phyloP scores from a whole-genome alignment of 148 eudicot species.

The Fagopyrum homotropicum region DNA sequence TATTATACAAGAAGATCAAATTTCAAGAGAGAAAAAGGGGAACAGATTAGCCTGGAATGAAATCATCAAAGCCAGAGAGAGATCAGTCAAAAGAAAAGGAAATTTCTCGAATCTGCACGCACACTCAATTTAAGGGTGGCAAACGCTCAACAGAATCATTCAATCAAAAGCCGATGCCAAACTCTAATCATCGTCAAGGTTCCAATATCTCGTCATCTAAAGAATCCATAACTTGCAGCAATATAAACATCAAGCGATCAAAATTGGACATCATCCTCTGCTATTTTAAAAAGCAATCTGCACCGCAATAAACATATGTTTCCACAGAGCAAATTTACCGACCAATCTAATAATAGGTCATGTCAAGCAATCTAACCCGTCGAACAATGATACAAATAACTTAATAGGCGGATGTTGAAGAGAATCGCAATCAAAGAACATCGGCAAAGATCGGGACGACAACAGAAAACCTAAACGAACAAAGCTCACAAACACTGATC shows the following conservation, averaged over 20 bases:
- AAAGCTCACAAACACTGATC: background rate
- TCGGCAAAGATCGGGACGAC: background rate
- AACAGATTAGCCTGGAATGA: background rate
- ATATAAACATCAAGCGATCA: background rate
- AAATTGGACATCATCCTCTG: background rate
- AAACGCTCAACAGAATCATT: background rate
- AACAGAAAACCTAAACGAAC: background rate
- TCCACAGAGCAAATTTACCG: background rate
- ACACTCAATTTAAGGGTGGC: background rate
- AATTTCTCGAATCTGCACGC: background rate
- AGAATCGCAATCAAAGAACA: background rate
- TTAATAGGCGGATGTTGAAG: background rate
- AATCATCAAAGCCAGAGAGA: background rate
- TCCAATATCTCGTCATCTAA: background rate
- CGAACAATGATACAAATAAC: background rate
- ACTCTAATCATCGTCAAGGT: background rate
- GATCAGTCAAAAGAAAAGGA: background rate
- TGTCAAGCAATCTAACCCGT: background rate
- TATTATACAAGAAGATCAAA: background rate
- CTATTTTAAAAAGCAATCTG: background rate
- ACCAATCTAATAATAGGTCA: background rate
- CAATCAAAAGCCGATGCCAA: background rate
- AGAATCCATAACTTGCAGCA: background rate
- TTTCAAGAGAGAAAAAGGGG: background rate
- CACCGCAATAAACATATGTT: background rate